Evolutionary conservation across 192 early-diverging fungal genomes (phyloP).

Genomic region (Paraglomus brasilianum): DNA sequence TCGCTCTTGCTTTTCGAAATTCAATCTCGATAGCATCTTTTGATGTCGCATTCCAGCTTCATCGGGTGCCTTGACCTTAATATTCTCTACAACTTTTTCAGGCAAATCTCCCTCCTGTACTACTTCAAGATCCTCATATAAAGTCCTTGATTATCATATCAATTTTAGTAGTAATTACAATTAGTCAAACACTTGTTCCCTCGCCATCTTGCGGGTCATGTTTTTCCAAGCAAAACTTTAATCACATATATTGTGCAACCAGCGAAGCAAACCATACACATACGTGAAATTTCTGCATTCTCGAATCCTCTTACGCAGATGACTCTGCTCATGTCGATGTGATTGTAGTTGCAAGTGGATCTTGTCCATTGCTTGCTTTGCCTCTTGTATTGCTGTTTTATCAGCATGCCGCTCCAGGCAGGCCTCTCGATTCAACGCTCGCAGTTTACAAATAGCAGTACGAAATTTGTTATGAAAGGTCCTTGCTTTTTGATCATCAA

Average conservation of each 20-base stretch:
- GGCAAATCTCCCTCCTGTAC: slow-evolving; percentile 14
- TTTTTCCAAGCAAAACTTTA: too few relatives aligned
- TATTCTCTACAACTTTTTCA: neutral
- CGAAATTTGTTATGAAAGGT: too few relatives aligned
- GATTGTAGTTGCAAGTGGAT: slow-evolving; percentile 24
- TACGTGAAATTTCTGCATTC: slow-evolving; percentile 2
- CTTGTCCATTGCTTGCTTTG: slow-evolving; percentile 15
- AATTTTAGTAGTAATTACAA: neutral
- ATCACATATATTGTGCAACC: too few relatives aligned
- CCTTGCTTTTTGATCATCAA: too few relatives aligned
- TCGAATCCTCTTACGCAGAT: slow-evolving; percentile 16
- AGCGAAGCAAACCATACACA: neutral
- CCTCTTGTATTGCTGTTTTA: slow-evolving; percentile 10
- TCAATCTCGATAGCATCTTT: slow-evolving; percentile 12
- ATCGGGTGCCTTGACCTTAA: neutral
- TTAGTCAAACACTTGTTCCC: too few relatives aligned
- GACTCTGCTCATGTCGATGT: neutral
- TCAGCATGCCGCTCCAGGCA: neutral
- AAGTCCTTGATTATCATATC: neutral
- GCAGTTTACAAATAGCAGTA: neutral
- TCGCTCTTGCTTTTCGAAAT: slow-evolving; percentile 18
- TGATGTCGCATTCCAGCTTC: slow-evolving; percentile 6
- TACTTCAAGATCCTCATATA: slow-evolving; percentile 1
- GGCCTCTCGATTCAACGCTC: slow-evolving; percentile 10
- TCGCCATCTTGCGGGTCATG: too few relatives aligned